These are phyloP conservation scores for Mycena citricolor DNA, from an alignment of 1,284 basidiomycete species.

Conservation along the genomic window DNA sequence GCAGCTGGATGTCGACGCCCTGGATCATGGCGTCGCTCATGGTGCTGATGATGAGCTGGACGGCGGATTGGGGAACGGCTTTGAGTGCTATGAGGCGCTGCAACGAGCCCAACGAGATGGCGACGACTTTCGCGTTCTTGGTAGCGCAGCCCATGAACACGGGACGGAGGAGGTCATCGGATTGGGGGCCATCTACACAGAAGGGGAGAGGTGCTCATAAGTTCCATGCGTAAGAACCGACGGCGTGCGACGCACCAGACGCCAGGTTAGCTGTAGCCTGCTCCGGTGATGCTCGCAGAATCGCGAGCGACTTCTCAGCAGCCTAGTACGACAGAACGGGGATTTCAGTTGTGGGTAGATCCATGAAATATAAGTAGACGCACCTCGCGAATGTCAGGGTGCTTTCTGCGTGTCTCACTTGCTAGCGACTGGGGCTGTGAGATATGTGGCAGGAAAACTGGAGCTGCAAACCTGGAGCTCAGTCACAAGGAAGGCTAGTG, in stretches of 20 bases:
- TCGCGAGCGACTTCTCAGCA: slow-evolving; percentile 80
- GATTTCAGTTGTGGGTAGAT: slow-evolving; percentile 6
- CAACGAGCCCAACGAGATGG: slow-evolving; percentile 87
- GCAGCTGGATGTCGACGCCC: slow-evolving; percentile 93
- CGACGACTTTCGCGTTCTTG: slow-evolving; percentile 91
- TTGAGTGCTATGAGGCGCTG: slow-evolving; percentile 88
- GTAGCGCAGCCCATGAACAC: slow-evolving; percentile 94
- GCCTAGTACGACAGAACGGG: too few relatives aligned
- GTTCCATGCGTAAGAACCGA: slow-evolving; percentile 7
- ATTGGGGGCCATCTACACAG: slow-evolving; percentile 74
- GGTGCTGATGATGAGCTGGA: slow-evolving; percentile 77
- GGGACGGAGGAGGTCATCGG: slow-evolving; percentile 81
- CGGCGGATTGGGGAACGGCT: slow-evolving; percentile 78
- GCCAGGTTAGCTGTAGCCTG: slow-evolving; percentile 62
- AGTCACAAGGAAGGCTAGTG: slow-evolving; percentile 46
- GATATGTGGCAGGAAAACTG: background rate
- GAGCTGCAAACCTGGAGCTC: slow-evolving; percentile 41
- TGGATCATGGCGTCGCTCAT: slow-evolving; percentile 87
- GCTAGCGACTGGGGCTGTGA: slow-evolving; percentile 56
- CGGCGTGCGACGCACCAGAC: slow-evolving; percentile 53
- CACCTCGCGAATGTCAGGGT: slow-evolving; percentile 84
- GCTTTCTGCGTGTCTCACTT: slow-evolving; percentile 77
- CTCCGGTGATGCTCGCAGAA: slow-evolving; percentile 74
- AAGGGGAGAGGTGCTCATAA: slow-evolving; percentile 4
- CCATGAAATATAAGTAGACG: slow-evolving; percentile 18